Conservation (phyloP, 2,329 filamentous ascomycete species). For the Xylariaceae sp. region DNA sequence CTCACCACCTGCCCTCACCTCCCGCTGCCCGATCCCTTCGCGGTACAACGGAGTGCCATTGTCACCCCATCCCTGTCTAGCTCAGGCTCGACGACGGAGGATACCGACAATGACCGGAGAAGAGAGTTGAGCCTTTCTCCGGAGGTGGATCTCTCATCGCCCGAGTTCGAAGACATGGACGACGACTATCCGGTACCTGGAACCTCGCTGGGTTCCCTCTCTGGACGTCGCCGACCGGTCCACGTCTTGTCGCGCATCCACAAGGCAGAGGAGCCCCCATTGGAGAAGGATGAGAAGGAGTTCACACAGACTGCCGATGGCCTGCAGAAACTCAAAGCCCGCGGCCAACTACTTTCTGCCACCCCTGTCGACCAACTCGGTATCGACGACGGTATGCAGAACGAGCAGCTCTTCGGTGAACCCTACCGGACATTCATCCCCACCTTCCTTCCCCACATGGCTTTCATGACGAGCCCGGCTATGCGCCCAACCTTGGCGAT, state of each 20-base stretch:
- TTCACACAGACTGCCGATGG: constrained; percentile 93
- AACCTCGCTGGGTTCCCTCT: constrained; percentile 56
- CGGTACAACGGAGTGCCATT: constrained; percentile 48
- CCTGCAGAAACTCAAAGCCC: constrained; percentile 62
- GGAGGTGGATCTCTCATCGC: constrained; percentile 84
- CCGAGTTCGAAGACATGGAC: constrained; percentile 73
- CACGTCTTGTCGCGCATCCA: constrained; percentile 51
- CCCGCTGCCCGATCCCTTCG: constrained; percentile 63
- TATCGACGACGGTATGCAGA: constrained; percentile 41
- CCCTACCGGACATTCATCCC: constrained; percentile 31
- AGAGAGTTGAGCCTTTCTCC: constrained; percentile 80
- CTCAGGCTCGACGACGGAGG: constrained; percentile 62
- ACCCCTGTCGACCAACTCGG: constrained; percentile 35
- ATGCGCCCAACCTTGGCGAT: constrained; percentile 46
- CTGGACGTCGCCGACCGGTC: constrained; percentile 32
- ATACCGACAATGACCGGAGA: constrained; percentile 61
- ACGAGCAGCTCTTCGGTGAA: constrained; percentile 52
- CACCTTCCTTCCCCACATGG: constrained; percentile 34
- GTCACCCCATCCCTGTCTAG: constrained; percentile 82
- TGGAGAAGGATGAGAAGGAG: constrained; percentile 92
- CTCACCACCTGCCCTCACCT: constrained; percentile 83
- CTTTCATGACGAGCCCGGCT: constrained; percentile 50
- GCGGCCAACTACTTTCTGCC: constrained; percentile 38
- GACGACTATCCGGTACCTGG: constrained; percentile 55
- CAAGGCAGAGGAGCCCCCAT: constrained; percentile 75